Conservation (phyloP, 176 grass and related monocot species). For the Elaeis guineensis region DNA sequence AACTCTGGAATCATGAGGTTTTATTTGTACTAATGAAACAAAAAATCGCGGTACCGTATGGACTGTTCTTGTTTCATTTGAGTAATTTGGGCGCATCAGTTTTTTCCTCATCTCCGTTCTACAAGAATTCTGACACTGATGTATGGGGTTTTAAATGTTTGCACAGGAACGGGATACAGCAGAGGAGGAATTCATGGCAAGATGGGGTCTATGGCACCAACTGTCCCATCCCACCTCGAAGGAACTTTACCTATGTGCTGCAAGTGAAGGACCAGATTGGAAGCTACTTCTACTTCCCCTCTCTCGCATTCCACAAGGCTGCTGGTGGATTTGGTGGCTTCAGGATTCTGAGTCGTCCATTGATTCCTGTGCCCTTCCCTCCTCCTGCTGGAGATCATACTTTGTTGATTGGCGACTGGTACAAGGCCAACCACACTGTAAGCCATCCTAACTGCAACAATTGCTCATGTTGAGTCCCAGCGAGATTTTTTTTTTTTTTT, state of each 20-base stretch:
- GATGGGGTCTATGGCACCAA: slow-evolving; percentile 82
- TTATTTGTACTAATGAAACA: no score
- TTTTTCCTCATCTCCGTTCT: neutral
- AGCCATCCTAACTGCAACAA: neutral
- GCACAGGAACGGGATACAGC: slow-evolving; percentile 78
- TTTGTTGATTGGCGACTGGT: slow-evolving; percentile 77
- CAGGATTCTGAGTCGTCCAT: slow-evolving; percentile 66
- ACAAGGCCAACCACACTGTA: slow-evolving; percentile 83
- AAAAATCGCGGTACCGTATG: no score
- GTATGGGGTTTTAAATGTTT: neutral
- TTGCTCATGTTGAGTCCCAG: no score
- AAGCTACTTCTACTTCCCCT: slow-evolving; percentile 92
- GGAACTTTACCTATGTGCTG: slow-evolving; percentile 82
- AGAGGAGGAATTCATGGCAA: slow-evolving; percentile 77
- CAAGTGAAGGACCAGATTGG: slow-evolving; percentile 97
- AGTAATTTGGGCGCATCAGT: no score
- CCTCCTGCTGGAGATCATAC: slow-evolving; percentile 76
- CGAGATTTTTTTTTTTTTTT: no score
- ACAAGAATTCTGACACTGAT: neutral
- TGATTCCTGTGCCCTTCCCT: slow-evolving; percentile 84
- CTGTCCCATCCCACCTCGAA: slow-evolving; percentile 76
- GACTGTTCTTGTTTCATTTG: no score
- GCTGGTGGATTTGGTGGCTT: slow-evolving; percentile 84
- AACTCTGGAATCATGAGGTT: no score
- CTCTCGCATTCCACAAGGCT: slow-evolving; percentile 87